A percentile compares a stretch with the other conserved stretches of the same genome.
Evolutionary conservation across 2,329 filamentous ascomycete genomes (phyloP).

Genomic region (Cryoendolithus antarcticus): DNA sequence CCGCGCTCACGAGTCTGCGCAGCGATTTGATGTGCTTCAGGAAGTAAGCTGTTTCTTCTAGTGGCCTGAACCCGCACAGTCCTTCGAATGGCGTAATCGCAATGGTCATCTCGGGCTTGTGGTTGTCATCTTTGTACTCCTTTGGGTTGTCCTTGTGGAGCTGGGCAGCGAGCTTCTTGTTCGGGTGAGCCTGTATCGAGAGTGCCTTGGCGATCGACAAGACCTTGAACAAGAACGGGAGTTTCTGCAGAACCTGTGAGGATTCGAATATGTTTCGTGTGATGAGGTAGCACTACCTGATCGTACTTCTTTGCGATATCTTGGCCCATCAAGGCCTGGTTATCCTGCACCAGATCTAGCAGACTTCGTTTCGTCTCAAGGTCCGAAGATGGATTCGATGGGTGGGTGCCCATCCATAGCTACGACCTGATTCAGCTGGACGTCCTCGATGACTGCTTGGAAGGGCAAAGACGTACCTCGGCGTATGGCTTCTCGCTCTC

Average conservation of each 20-base stretch:
- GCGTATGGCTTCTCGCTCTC: constrained; percentile 86
- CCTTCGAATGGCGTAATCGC: constrained; percentile 94
- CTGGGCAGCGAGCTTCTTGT: constrained; percentile 67
- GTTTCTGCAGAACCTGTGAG: constrained; percentile 34
- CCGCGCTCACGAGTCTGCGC: constrained; percentile 35
- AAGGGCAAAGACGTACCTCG: constrained; percentile 48
- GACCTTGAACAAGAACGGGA: constrained; percentile 97
- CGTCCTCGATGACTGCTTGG: too few species aligned
- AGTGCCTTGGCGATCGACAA: constrained; percentile 91
- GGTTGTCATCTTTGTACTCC: constrained; percentile 98
- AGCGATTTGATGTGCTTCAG: constrained; percentile 48
- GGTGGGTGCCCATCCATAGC: constrained; percentile 99
- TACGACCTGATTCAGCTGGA: constrained; percentile 25
- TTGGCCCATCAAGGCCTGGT: constrained; percentile 65
- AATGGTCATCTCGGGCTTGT: constrained; percentile 99
- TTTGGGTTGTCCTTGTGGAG: constrained; percentile 75
- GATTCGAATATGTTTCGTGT: too few species aligned
- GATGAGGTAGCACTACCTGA: constrained; percentile 9
- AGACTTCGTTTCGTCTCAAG: constrained; percentile 71
- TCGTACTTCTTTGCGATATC: constrained; percentile 64
- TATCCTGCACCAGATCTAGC: constrained; percentile 76
- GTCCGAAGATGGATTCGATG: constrained; percentile 88
- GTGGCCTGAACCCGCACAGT: constrained; percentile 84
- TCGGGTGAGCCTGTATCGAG: constrained; percentile 79
- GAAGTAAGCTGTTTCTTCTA: constrained; percentile 79